Evolutionary conservation across 2,329 filamentous ascomycete species (phyloP), one percentile per base, ranked within the genome.

Genomic region (Phyllosticta citribraziliensis): DNA sequence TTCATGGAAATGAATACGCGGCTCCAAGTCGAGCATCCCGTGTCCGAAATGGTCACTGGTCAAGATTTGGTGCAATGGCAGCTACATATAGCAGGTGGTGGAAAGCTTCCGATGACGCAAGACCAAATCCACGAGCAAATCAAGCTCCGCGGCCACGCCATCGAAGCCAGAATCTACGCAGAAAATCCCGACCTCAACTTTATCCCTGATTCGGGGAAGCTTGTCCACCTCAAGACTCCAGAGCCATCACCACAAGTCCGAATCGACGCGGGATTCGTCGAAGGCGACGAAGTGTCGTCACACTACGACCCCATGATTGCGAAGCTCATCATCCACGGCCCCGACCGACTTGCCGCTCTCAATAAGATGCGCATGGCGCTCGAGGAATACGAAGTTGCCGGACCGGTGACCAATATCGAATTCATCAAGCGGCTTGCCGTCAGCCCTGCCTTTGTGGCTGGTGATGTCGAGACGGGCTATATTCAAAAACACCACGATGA

Each of bases 271-370:
- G 94, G 94, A 1, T 97, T 97, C 72, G 84, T 92, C 27, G 82
- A 91, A 66, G 94, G 94, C 25, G 93, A 96, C 71, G 90, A 91
- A 64, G 89, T 99, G 2, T 95, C 92, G 0, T 90, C 93, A 62
- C 89, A 94, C 60, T 99, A 99, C 74, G 94, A 99, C 68, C 94
- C 94, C 27, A 99, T 99, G 94, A 96, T 99, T 66, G 90, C 94
- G 53, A 99, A 99, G 76, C 83, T 99, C 58, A 99, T 99, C 67
- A 91, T 97, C 5, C 84, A 89, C 62, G 94, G 89, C 0, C 82
- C 84, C 17, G 88, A 88, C 61, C 83, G 94, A 63, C 83, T 88
- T 70, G 87, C 88, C 25, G 90, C 92, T 3, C 87, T 99, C 56
- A 86, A 89, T 62, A 95, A 90, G 73, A 80, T 99, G 63, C 84